Percentiles rank a stretch among this genome's conserved stretches.
Conservation (phyloP, 2,329 filamentous ascomycete genomes). For the Beauveria asiatica region DNA sequence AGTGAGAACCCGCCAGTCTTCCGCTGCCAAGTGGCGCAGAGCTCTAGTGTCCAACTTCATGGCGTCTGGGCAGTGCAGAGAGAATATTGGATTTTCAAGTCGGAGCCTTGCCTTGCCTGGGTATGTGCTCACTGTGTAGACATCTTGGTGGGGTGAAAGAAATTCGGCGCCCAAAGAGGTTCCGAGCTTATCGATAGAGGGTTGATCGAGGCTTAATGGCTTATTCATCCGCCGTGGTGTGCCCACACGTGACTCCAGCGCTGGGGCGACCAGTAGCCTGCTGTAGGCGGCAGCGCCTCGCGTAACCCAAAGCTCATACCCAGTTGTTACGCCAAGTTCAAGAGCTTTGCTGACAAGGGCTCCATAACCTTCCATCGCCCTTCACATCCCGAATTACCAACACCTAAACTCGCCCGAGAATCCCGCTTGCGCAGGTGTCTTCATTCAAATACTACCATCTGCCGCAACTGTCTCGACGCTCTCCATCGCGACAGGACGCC, state of each 20-base stretch:
- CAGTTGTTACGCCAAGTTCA: constrained; percentile 15
- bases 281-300: constrained; percentile 36
- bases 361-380: constrained; percentile 30
- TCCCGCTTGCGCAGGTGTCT: neutral
- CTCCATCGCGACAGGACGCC: neutral
- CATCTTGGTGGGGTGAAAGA: constrained; percentile 15
- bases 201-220: constrained; percentile 6
- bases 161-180: constrained; percentile 21
- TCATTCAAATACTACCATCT: neutral
- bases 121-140: neutral
- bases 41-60: constrained; percentile 97
- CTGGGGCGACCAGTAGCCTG: constrained; percentile 17
- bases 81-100: neutral
- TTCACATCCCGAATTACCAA: neutral
- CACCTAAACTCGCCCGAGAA: neutral
- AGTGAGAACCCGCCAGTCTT: constrained; percentile 93
- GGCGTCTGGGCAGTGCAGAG: neutral
- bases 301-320: constrained; percentile 32
- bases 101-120: neutral
- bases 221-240: neutral
- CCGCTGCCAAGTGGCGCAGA: constrained; percentile 81
- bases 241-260: constrained; percentile 25
- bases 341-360: constrained; percentile 29
- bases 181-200: constrained; percentile 16
- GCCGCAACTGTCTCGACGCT: neutral